Conservation (phyloP, 192 early-diverging fungal species). For the Coemansia sp. region DNA sequence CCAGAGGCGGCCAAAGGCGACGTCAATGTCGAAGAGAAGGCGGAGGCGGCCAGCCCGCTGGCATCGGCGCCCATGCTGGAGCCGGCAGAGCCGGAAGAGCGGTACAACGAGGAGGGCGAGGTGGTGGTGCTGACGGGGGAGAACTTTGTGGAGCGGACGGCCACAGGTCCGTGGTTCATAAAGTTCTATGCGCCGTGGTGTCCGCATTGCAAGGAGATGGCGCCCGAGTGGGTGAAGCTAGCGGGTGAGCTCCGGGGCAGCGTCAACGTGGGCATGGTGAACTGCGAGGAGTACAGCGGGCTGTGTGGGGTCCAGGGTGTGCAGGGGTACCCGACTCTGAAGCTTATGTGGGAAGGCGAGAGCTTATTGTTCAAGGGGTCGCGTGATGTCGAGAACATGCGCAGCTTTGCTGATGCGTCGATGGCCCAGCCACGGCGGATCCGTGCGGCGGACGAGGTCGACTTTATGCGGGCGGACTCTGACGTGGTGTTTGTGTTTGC, state of each 20-base stretch:
- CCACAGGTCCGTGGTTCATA: slow-evolving; percentile 72
- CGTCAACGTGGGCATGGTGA: slow-evolving; percentile 79
- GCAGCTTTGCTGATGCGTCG: slow-evolving; percentile 51
- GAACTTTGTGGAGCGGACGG: slow-evolving; percentile 51
- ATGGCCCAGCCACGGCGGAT: slow-evolving; percentile 35
- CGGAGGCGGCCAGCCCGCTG: too few relatives aligned
- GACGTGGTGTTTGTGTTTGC: slow-evolving; percentile 56
- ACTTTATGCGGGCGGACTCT: slow-evolving; percentile 33
- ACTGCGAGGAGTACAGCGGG: slow-evolving; percentile 64
- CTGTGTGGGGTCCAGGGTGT: slow-evolving; percentile 65
- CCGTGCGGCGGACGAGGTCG: slow-evolving; percentile 35
- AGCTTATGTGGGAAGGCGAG: slow-evolving; percentile 54
- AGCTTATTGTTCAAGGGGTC: slow-evolving; percentile 36
- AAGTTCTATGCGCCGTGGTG: slow-evolving; percentile 91
- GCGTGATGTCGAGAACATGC: slow-evolving; percentile 51
- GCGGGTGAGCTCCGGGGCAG: slow-evolving; percentile 55
- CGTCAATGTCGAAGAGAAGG: slow-evolving; percentile 4
- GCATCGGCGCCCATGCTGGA: too few relatives aligned
- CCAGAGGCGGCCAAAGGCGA: slow-evolving; percentile 6
- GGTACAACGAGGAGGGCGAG: slow-evolving; percentile 52
- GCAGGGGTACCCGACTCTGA: slow-evolving; percentile 82
- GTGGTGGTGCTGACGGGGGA: slow-evolving; percentile 52
- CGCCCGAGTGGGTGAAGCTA: slow-evolving; percentile 71
- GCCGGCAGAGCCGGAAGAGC: background rate
- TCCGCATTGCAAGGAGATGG: slow-evolving; percentile 78